A percentile compares a stretch with the other conserved stretches of the same genome.
Evolutionary conservation across 1,284 basidiomycete species (phyloP).

Genomic region (Puccinia horiana): DNA sequence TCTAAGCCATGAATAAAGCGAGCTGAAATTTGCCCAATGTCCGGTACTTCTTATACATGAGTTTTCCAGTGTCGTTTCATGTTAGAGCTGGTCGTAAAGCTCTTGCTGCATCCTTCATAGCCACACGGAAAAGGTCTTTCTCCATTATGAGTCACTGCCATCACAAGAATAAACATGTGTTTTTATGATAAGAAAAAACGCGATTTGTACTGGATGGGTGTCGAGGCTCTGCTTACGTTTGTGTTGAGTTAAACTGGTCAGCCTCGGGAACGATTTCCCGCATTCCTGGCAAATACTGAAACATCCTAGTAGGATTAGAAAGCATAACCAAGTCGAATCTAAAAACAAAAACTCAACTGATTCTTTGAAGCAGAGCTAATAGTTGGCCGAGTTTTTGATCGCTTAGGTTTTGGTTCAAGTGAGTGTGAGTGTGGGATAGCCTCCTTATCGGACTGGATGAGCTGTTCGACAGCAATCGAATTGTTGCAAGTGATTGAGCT

Average conservation of each 20-base stretch:
- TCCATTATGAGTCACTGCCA: conserved; percentile 26
- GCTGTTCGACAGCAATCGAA: not conserved
- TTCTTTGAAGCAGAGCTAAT: not conserved
- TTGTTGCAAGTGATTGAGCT: not conserved
- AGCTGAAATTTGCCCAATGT: too few species aligned
- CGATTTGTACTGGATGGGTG: too few species aligned
- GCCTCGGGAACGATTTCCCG: conserved; percentile 14
- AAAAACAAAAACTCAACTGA: not conserved
- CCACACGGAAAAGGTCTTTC: conserved; percentile 30
- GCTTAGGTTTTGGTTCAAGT: not conserved
- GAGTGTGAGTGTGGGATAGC: not conserved
- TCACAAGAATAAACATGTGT: not conserved
- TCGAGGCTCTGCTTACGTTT: conserved; percentile 21
- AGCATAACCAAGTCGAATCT: not conserved
- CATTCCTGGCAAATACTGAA: conserved; percentile 27
- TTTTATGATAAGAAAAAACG: not conserved
- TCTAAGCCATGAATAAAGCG: too few species aligned
- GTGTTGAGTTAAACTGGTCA: conserved; percentile 36
- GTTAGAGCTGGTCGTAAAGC: conserved; percentile 42
- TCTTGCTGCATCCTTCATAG: conserved; percentile 17
- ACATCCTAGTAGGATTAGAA: not conserved
- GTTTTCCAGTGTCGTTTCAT: conserved; percentile 29
- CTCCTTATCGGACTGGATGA: not conserved
- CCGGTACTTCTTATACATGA: conserved; percentile 6
- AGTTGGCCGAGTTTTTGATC: not conserved